Base-by-base conservation (phyloP, 2,329 filamentous ascomycete genomes). In the Penicillium sp. region DNA sequence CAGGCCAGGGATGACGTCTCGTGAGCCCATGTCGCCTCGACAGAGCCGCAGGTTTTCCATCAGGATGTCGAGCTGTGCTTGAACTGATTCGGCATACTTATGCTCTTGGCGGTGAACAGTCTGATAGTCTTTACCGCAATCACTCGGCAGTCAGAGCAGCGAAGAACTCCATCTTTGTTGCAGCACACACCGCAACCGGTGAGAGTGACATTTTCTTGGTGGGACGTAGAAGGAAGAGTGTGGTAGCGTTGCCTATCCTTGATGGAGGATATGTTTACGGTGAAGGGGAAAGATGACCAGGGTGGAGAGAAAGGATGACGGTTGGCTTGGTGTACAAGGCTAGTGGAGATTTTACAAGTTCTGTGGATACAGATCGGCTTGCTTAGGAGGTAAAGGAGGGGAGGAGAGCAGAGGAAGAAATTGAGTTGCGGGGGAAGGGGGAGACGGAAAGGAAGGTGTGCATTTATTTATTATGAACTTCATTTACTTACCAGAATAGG, bases 121-220 rank as follows among this genome's bases (percentile, higher is more conserved):
- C 65, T 82, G 78, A 63, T 82, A 78, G 1, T 77, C 73, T 14
- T 64, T 63, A 46, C 72, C 64, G 66, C 81, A 83, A 76, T 68
- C 1, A 71, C 73, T 40, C 69, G 72, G 67, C 80, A 83, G 5
- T 65, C 72, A 4, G 66, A 56, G 59, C 80, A 83, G 49, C 19
- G 17, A 16, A 37, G 25, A 22, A 26, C 5, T 14, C 19, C 26
- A 31, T 68, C 60, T 22, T 55, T 60, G 33, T 53, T 62, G 43
- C 55, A 48, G 57, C 67, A 72, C 16, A 66, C 33, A 8, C 61
- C 56, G 55, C 69, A 72, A 42, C 63, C 56, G 9, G 53, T 12
- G 56, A 26, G 26, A 42, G 41, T 8, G 9, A 2, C 25, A 46
- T 45, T 10, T 10, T 22, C 30, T 3, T 19, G 2, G n/a, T 2